phyloP scores from a whole-genome alignment of 306 rosid species.

The Hippophae rhamnoides region DNA sequence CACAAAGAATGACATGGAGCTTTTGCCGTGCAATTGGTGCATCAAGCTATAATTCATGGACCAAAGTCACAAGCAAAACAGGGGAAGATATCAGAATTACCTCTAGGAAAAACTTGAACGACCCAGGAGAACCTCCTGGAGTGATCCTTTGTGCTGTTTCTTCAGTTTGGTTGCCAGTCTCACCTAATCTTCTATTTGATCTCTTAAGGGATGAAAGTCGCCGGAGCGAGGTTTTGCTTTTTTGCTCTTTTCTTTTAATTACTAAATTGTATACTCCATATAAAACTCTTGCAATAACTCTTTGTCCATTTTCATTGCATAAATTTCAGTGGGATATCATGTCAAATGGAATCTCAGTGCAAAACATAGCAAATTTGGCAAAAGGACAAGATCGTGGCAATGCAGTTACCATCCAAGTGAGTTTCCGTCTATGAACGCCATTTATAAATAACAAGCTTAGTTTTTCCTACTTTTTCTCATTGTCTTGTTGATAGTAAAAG shows the following conservation, averaged over 20 bases:
- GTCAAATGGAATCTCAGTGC: slow-evolving; percentile 63
- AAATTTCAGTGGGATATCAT: slow-evolving; percentile 76
- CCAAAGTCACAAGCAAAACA: slow-evolving; percentile 60
- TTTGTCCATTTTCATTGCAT: slow-evolving; percentile 15
- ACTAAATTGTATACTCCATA: background rate
- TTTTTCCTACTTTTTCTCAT: no score
- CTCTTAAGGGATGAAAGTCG: slow-evolving; percentile 73
- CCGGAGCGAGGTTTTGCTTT: slow-evolving; percentile 49
- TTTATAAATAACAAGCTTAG: background rate
- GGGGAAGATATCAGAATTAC: slow-evolving; percentile 85
- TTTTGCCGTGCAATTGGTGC: slow-evolving; percentile 83
- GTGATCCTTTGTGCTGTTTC: slow-evolving; percentile 87
- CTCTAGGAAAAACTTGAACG: slow-evolving; percentile 87
- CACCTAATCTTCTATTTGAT: slow-evolving; percentile 52
- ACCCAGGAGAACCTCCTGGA: slow-evolving; percentile 88
- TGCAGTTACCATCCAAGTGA: slow-evolving; percentile 78
- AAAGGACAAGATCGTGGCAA: slow-evolving; percentile 98
- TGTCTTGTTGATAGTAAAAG: background rate
- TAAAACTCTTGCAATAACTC: background rate
- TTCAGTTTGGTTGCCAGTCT: slow-evolving; percentile 79
- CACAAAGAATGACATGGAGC: slow-evolving; percentile 76
- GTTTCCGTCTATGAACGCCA: background rate
- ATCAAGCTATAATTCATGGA: slow-evolving; percentile 84
- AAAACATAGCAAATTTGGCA: slow-evolving; percentile 68
- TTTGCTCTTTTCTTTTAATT: background rate